Conservation (phyloP, 352 stramenopile genomes). For the Pythium volutum region DNA sequence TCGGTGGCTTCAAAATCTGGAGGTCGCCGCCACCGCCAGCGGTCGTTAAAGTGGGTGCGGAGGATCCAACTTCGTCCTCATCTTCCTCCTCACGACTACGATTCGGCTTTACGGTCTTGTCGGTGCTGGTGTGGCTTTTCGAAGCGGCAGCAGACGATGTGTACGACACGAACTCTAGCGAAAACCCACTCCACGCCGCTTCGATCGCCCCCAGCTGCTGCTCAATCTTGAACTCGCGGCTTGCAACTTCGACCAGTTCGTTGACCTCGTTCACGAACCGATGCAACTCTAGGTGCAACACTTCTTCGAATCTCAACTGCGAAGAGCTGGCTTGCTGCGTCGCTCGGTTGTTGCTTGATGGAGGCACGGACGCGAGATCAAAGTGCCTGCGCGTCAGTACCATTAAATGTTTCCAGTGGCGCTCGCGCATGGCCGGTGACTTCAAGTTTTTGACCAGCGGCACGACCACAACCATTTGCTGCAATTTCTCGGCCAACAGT, state of each 20-base stretch:
- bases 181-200: conserved; percentile 85
- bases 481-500: conserved; percentile 87
- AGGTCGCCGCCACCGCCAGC: conserved; percentile 65
- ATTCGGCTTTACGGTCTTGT: conserved; percentile 3
- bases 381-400: conserved; percentile 88
- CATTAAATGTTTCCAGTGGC: conserved; percentile 89
- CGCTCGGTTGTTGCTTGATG: conserved; percentile 5
- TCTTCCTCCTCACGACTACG: conserved; percentile 15
- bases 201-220: conserved; percentile 94
- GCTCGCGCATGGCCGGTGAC: conserved; percentile 82
- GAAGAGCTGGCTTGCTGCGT: conserved; percentile 14
- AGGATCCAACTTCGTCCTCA: conserved; percentile 32
- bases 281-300: conserved; percentile 91
- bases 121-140: neutral
- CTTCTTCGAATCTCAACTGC: conserved; percentile 87
- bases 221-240: conserved; percentile 97
- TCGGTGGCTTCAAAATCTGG: conserved; percentile 87
- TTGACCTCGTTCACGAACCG: conserved; percentile 92
- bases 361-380: conserved; percentile 29
- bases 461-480: conserved; percentile 91
- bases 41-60: neutral
- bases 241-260: conserved; percentile 93
- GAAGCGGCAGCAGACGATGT: conserved; percentile 49
- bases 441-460: conserved; percentile 89
- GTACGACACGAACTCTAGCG: conserved; percentile 91